Evolutionary conservation across 139 green algal genomes (phyloP), one percentile per base, ranked within the genome.

Genomic region (Pleodorina starrii): DNA sequence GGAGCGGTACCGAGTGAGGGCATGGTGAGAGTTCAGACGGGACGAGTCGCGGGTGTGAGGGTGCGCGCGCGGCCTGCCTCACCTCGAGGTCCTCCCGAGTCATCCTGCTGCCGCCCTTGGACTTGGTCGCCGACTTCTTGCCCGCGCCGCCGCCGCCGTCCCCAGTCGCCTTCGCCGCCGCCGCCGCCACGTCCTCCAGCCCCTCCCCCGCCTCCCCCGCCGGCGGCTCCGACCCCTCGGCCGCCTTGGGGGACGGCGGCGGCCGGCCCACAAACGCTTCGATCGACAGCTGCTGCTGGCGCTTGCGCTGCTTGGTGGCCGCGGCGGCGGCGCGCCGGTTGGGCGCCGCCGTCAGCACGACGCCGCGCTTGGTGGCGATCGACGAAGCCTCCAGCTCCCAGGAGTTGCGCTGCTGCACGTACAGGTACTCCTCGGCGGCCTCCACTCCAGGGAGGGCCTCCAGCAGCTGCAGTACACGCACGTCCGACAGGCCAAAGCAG

Each of bases 401-500:
- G 0, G 57, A 50, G 43, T 72, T 77, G 17, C 90, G 75, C 90
- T 93, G 73, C 29, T 89, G 54, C 25, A 91, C 87, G 85, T 89
- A 89, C 36, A 76, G 29, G 43, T 93, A 93, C 12, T 46, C 74
- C 12, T 27, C 69, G 36, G 54, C 84, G 14, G 23, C 46, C 25
- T 94, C 90, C 2, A 91, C 90, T 40, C 91, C 91, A 0, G 92
- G 91, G 35, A 95, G 90, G 6, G 81, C 94, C 90, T 97, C 94
- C 0, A 97, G 51, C 10, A 94, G 90, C 91, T 96, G 91, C 35
- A 97, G 88, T 42, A 96, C 93, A 0, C 38, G 50, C 5, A 87
- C 32, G 66, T 97, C 94, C 5, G 89, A 83, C 32, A 97, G 71
- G 11, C 95, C 95, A 91, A 94, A 96, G n/a, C 90, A 87, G 72